Evolutionary conservation across 164 flowering plant species (phyloP).

Genomic region (Annona cherimola): DNA sequence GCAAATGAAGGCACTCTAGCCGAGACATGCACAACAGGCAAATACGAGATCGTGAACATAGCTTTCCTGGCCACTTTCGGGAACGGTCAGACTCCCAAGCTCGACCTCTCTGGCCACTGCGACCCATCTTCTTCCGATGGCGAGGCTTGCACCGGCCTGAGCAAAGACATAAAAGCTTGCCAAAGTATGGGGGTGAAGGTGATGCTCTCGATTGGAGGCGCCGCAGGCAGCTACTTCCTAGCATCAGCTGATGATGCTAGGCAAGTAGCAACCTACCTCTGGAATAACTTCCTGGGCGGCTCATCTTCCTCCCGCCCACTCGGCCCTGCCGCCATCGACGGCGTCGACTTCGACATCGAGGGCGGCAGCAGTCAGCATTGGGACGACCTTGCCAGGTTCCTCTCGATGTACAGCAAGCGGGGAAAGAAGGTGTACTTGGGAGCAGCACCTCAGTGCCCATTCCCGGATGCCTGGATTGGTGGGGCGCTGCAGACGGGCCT

Average conservation of each 20-base stretch:
- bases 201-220: conserved; percentile 7
- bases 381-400: conserved; percentile 14
- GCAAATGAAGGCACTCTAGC: conserved; percentile 13
- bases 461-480: conserved; percentile 15
- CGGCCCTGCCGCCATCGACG: conserved; percentile 4
- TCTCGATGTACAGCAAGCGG: conserved; percentile 1
- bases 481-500: conserved; percentile 21
- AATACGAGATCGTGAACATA: conserved; percentile 14
- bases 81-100: conserved; percentile 10
- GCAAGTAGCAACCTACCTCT: conserved; percentile 7
- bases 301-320: background rate
- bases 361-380: background rate
- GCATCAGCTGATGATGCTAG: conserved; percentile 6
- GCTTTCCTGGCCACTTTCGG: conserved; percentile 21
- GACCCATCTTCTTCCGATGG: conserved; percentile 5
- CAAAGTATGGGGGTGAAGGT: background rate
- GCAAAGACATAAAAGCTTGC: conserved; percentile 7
- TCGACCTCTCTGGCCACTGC: conserved; percentile 19
- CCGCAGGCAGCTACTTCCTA: conserved; percentile 4
- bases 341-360: conserved; percentile 9
- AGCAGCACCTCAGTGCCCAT: conserved; percentile 26
- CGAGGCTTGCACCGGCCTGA: conserved; percentile 11
- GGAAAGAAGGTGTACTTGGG: conserved; percentile 21
- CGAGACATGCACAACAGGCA: conserved; percentile 15
- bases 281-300: conserved; percentile 12